Percentiles rank a stretch among this genome's conserved stretches.
Conservation (phyloP, 129 eudicot species). For the Artemisia argyi region DNA sequence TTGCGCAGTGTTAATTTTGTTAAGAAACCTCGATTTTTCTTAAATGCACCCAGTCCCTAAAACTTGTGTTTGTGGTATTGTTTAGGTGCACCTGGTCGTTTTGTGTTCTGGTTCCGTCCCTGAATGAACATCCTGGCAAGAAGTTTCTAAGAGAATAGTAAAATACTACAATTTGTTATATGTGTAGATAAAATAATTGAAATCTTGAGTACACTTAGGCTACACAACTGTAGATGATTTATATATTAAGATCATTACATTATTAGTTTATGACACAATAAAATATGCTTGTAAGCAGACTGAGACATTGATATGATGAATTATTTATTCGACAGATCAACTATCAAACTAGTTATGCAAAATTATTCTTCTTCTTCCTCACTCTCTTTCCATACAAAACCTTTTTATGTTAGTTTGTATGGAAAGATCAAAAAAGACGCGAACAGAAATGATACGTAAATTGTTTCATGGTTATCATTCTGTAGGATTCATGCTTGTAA, state of each 20-base stretch:
- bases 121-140: too few species aligned
- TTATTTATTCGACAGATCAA: neutral
- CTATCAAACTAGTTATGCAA: neutral
- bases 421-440: too few species aligned
- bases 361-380: neutral
- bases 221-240: neutral
- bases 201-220: neutral
- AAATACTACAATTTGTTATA: too few species aligned
- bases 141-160: too few species aligned
- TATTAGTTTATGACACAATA: neutral
- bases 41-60: too few species aligned
- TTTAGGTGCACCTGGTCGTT: too few species aligned
- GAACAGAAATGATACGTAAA: constrained; percentile 8
- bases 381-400: neutral
- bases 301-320: neutral
- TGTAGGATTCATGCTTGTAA: constrained; percentile 3
- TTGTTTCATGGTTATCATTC: constrained; percentile 7
- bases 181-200: neutral
- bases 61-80: too few species aligned
- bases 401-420: too few species aligned
- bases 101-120: too few species aligned
- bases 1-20: too few species aligned
- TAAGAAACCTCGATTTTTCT: too few species aligned
- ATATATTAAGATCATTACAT: neutral
- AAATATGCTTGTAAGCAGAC: neutral